phyloP scores from a whole-genome alignment of 1,139 yeast species.

The Williopsis jadinii region DNA sequence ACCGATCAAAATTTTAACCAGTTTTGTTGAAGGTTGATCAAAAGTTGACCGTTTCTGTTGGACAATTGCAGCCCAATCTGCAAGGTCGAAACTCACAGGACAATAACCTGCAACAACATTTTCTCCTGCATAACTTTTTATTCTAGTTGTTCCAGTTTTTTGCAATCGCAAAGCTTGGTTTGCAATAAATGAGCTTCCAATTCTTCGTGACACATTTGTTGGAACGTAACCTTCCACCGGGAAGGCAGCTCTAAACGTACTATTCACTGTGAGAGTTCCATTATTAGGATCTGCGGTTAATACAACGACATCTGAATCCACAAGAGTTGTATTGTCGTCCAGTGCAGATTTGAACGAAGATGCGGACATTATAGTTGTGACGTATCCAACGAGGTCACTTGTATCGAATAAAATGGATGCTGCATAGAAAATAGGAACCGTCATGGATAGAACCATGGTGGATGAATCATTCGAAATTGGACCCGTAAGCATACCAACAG shows the following conservation, averaged over 20 bases:
- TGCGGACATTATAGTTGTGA: constrained; percentile 61
- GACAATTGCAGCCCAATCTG: constrained; percentile 72
- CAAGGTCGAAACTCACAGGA: constrained; percentile 40
- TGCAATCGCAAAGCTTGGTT: constrained; percentile 31
- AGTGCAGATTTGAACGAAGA: constrained; percentile 43
- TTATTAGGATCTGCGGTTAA: constrained; percentile 4
- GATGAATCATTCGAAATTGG: constrained; percentile 41
- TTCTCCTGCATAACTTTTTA: constrained; percentile 32
- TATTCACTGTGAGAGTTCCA: constrained; percentile 22
- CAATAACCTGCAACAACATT: constrained; percentile 69
- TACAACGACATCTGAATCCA: constrained; percentile 33
- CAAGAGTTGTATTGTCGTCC: constrained; percentile 35
- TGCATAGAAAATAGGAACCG: constrained; percentile 64
- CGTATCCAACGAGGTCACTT: constrained; percentile 62
- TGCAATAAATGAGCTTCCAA: constrained; percentile 28
- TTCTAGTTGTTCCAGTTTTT: constrained; percentile 42
- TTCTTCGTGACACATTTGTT: background rate
- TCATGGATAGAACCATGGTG: constrained; percentile 31
- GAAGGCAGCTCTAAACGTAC: constrained; percentile 33
- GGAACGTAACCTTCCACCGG: constrained; percentile 13
- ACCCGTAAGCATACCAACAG: constrained; percentile 47
- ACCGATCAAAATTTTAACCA: constrained; percentile 68
- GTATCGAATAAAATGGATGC: constrained; percentile 57
- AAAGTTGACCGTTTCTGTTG: constrained; percentile 58
- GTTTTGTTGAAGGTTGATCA: constrained; percentile 52